Evolutionary conservation across 2,329 filamentous ascomycete species (phyloP).

Genomic region (Leptographium flavum): DNA sequence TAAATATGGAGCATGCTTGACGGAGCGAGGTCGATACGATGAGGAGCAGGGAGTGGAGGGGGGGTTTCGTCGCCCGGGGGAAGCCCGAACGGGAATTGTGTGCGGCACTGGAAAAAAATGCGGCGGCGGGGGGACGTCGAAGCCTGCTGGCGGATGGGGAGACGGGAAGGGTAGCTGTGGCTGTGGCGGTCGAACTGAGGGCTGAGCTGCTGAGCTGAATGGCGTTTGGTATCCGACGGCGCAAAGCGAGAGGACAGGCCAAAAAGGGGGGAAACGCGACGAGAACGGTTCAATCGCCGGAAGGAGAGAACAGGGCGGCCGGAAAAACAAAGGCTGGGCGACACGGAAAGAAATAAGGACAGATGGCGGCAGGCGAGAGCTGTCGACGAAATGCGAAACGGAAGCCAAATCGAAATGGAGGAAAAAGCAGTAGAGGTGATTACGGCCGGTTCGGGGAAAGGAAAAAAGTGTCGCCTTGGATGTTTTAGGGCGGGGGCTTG

Average conservation of each 20-base stretch:
- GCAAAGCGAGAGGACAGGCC: neutral
- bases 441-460: neutral
- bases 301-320: neutral
- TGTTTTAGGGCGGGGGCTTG: neutral
- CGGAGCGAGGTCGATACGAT: conserved; percentile 9
- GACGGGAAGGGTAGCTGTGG: too few relatives aligned
- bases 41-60: neutral
- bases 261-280: neutral
- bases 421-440: neutral
- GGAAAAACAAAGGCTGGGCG: neutral
- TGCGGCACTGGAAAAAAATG: neutral
- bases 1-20: conserved; percentile 31
- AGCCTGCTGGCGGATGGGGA: too few relatives aligned
- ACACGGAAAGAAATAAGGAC: neutral
- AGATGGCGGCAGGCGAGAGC: neutral
- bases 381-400: neutral
- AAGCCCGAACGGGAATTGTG: neutral
- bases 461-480: conserved; percentile 5
- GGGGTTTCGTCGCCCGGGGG: neutral
- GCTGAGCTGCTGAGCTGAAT: too few relatives aligned
- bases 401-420: neutral
- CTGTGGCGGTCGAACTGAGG: too few relatives aligned
- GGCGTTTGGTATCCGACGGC: too few relatives aligned
- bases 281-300: neutral
- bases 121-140: neutral